Evolutionary conservation across 2,329 filamentous ascomycete species (phyloP).

Genomic region (Colletotrichum noveboracense): DNA sequence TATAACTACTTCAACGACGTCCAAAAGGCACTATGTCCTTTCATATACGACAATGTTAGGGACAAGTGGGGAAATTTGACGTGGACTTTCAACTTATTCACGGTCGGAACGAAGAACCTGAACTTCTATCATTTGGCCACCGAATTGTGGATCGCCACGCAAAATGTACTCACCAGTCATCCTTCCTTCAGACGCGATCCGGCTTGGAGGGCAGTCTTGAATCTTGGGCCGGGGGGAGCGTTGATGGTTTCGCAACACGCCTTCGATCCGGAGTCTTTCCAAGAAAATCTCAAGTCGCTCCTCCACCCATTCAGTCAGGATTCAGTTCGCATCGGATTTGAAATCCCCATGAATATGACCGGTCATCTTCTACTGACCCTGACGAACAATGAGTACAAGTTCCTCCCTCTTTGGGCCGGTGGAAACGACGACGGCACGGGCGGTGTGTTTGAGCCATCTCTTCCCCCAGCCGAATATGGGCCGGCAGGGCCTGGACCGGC

Average conservation of each 20-base stretch:
- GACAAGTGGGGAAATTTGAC: neutral
- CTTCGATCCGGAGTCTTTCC: conserved; percentile 12
- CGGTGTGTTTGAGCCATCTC: conserved; percentile 48
- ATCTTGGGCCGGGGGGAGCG: neutral
- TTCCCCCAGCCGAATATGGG: conserved; percentile 49
- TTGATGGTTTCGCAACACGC: neutral
- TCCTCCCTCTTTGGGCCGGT: conserved; percentile 69
- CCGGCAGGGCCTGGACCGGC: conserved; percentile 51
- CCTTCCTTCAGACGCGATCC: neutral
- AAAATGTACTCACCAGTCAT: neutral
- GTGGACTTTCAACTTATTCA: neutral
- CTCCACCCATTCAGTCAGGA: conserved; percentile 4
- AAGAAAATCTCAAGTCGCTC: neutral
- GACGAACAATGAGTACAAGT: conserved; percentile 62
- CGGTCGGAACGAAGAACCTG: neutral
- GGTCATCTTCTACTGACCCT: conserved; percentile 58
- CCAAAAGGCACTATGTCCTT: conserved; percentile 40
- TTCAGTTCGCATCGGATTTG: conserved; percentile 33
- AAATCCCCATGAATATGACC: conserved; percentile 39
- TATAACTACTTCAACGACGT: conserved; percentile 30
- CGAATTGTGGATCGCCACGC: neutral
- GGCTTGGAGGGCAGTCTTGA: neutral
- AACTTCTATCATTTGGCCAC: neutral
- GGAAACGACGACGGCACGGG: conserved; percentile 57
- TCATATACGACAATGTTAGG: conserved; percentile 37